phyloP scores from a whole-genome alignment of 257 asterid species.

The Nemophila menziesii region DNA sequence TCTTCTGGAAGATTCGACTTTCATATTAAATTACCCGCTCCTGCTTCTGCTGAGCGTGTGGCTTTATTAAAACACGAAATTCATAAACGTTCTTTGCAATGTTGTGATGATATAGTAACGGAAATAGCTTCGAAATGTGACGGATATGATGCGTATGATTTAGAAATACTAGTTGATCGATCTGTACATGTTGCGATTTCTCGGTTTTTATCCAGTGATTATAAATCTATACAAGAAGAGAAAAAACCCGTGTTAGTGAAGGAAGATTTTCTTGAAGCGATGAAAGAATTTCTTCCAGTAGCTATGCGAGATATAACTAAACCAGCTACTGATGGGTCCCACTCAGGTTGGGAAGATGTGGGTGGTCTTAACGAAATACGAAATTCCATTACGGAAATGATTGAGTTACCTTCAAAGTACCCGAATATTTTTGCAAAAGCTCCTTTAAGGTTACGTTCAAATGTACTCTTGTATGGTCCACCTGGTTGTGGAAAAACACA shows the following conservation, averaged over 20 bases:
- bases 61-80: slow-evolving; percentile 74
- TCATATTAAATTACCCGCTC: slow-evolving; percentile 79
- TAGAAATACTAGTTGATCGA: slow-evolving; percentile 90
- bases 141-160: slow-evolving; percentile 98
- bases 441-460: slow-evolving; percentile 89
- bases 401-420: slow-evolving; percentile 86
- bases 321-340: slow-evolving; percentile 68
- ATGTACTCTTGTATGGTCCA: slow-evolving; percentile 93
- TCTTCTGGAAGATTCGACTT: slow-evolving; percentile 95
- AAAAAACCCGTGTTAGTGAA: slow-evolving; percentile 42
- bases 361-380: slow-evolving; percentile 89
- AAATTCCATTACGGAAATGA: slow-evolving; percentile 83
- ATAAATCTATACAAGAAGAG: slow-evolving; percentile 23
- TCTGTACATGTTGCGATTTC: slow-evolving; percentile 86
- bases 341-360: slow-evolving; percentile 95
- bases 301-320: slow-evolving; percentile 91
- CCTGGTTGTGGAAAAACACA: slow-evolving; percentile 99
- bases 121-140: slow-evolving; percentile 90
- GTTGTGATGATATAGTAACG: slow-evolving; percentile 48
- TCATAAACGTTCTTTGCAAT: slow-evolving; percentile 72
- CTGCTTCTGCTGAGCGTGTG: slow-evolving; percentile 82
- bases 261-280: slow-evolving; percentile 71
- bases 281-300: slow-evolving; percentile 89
- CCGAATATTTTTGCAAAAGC: slow-evolving; percentile 78
- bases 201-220: slow-evolving; percentile 48